Base-by-base conservation (phyloP, 1,284 basidiomycete genomes). In the Trametes pubescens region DNA sequence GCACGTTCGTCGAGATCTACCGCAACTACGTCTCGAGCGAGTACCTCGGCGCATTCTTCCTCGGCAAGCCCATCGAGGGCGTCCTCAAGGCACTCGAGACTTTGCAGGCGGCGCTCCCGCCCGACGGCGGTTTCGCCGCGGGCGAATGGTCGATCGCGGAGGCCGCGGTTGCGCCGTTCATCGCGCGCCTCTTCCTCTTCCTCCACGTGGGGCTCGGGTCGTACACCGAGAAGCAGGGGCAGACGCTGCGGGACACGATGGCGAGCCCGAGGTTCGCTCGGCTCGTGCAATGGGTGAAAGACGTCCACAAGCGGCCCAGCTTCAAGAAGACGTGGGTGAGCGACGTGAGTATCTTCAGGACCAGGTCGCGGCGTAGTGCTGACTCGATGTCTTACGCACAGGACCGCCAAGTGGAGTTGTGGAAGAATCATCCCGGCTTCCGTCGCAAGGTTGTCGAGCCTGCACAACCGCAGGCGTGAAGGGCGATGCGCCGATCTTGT, bases 1-100 rank as follows among this genome's bases (percentile, higher is more conserved):
- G 87, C 7, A 84, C 86, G 72, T 86, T 89, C 76, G 83, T 85
- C 62, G 85, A 89, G 57, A 75, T 77, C 2, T 76, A 83, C 40
- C 75, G 78, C 5, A 85, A 89, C 59, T 75, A 77, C 3, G 76
- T 84, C 43, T 75, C 78, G 6, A 81, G 76, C 60, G 83, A 82
- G 65, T 73, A 85, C 60, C 37, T 72, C 22, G 78, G 81, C 0
- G 81, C 73, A n/a, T 48, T 77, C 34, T 77, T 82, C 57, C 44
- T 79, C 18, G 37, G 72, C 13, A 74, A 75, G 1, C 86, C 84
- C 11, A 73, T 78, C 13, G 80, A 81, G 6, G 75, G 72, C 0
- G 61, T 88, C 37, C 68, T 83, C 16, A 60, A 69, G 6, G 77
- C 68, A 0, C 22, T 75, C 21, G 73, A 74, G 22, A 70, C 67